These are phyloP conservation scores for Nitzschia sp. DNA, from an alignment of 108 stramenopile species.

Conservation along the genomic window DNA sequence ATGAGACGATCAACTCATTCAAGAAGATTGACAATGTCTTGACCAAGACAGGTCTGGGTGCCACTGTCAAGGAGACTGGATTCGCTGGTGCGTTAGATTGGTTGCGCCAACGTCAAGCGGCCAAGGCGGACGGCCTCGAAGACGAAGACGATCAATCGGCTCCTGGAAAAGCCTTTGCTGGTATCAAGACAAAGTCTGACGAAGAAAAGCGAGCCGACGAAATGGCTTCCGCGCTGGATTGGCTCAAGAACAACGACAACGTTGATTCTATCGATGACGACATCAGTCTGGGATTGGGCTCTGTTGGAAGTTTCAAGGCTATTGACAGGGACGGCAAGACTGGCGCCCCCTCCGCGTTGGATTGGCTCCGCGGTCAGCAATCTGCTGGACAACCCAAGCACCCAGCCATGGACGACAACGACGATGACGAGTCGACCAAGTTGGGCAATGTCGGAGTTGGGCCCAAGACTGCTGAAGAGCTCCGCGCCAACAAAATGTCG, in stretches of 20 bases:
- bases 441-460: slow-evolving; percentile 2
- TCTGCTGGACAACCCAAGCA: not conserved
- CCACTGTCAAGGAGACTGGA: slow-evolving; percentile 21
- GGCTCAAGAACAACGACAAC: slow-evolving; percentile 31
- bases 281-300: slow-evolving; percentile 20
- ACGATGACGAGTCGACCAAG: slow-evolving; percentile 21
- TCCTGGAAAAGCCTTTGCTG: slow-evolving; percentile 6
- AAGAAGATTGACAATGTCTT: slow-evolving; percentile 34
- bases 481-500: slow-evolving; percentile 26
- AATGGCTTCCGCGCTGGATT: slow-evolving; percentile 45
- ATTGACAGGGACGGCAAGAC: slow-evolving; percentile 7
- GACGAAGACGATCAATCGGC: slow-evolving; percentile 19
- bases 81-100: slow-evolving; percentile 35
- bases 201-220: slow-evolving; percentile 41
- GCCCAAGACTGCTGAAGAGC: slow-evolving; percentile 25
- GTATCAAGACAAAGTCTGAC: slow-evolving; percentile 19
- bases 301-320: slow-evolving; percentile 24
- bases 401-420: not conserved
- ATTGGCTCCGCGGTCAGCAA: slow-evolving; percentile 34
- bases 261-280: slow-evolving; percentile 26
- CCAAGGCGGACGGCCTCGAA: slow-evolving; percentile 16
- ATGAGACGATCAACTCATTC: slow-evolving; percentile 34
- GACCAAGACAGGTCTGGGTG: slow-evolving; percentile 14
- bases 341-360: slow-evolving; percentile 23
- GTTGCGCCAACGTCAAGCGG: slow-evolving; percentile 27